Base-by-base conservation (phyloP, 495 filamentous ascomycete genomes). In the Neurospora sp. region DNA sequence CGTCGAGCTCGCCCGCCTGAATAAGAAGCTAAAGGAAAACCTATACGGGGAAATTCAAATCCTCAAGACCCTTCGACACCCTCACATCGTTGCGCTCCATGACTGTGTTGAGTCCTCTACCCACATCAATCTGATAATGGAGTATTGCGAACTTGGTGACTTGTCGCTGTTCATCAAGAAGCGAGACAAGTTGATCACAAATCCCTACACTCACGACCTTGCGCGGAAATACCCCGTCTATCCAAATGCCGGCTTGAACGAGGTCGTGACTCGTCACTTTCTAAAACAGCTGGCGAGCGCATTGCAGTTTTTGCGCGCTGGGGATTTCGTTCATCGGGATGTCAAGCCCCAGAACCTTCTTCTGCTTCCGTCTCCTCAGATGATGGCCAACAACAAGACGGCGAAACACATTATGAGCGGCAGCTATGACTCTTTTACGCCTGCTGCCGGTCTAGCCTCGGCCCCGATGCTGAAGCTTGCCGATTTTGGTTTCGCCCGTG, bases 341-440 rank as follows among this genome's bases (percentile, higher is more conserved):
- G 93, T 99, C 77, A 99, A 99, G 80, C 96, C 96, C 12, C 96
- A 99, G 78, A 99, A 99, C 77, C 89, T 99, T 4, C 85, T 99
- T 5, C 85, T 99, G 18, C 91, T 96, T 69, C 96, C 96, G 5
- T 92, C 96, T 10, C 90, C 93, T 31, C 81, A 88, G 20, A 93
- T 88, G 72, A 81, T 83, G 42, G 79, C 83, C 38, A 69, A 78
- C 59, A 82, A 82, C 75, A 80, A 80, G 76, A 76, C 81, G 37
- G 76, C 75, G 39, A 84, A 85, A 48, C 82, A 85, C 39, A 84
- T 89, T 38, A 82, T 88, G 72, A 86, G 83, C 72, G 92, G 89
- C 48, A 94, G 91, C 77, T 88, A 91, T 59, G 88, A 92, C 76
- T 93, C 92, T 0, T 86, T 93, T 73, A 89, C 90, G n/a, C 93